Base-by-base conservation (phyloP, 768 basidiomycete genomes). In the Rhizopogon rudus region DNA sequence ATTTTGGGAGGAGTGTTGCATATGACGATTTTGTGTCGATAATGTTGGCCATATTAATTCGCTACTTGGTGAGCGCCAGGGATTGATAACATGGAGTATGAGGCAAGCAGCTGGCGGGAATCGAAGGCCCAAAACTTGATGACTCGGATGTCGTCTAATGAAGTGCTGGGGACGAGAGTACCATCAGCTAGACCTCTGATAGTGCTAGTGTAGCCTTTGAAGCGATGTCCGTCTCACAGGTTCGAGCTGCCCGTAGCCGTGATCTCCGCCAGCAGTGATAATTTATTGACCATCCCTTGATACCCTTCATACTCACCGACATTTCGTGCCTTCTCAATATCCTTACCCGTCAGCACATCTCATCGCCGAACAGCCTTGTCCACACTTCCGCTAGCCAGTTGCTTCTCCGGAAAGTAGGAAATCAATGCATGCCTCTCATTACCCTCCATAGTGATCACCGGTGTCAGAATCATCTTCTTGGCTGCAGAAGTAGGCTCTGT, bases 351-450 rank as follows among this genome's bases (percentile, higher is more conserved):
- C n/a, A 0, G 45, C 31, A 46, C 29, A 12, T 46, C 45, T 31
- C 45, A 46, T 20, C 7, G 45, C 31, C 45, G 45, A 33, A 2
- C 13, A 12, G 45, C 33, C 45, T 40, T 41, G 29, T 65, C 67
- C 1, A 16, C 39, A 6, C 58, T 58, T 3, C 55, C 60, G 17
- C 51, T 39, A 9, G 41, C 20, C 28, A 58, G 33, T 44, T 5
- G 2, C 33, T 52, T 44, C 0, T 44, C 43, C 14, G 14, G 25
- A 44, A 16, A 7, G 22, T 16, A 28, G 25, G 25, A 44, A 14
- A 28, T 28, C 2, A 7, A 14, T 28, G 7, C 13, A 44, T 3
- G 6, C 7, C 9, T 9, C 31, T 31, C 9, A 31, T 31, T 6
- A 9, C 31, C 31, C 9, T 31, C 31, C 31, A 8, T 3, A 6